Evolutionary conservation across 1,139 yeast species (phyloP), one percentile per base, ranked within the genome.

Genomic region (Zygosaccharomyces pseudobailii): DNA sequence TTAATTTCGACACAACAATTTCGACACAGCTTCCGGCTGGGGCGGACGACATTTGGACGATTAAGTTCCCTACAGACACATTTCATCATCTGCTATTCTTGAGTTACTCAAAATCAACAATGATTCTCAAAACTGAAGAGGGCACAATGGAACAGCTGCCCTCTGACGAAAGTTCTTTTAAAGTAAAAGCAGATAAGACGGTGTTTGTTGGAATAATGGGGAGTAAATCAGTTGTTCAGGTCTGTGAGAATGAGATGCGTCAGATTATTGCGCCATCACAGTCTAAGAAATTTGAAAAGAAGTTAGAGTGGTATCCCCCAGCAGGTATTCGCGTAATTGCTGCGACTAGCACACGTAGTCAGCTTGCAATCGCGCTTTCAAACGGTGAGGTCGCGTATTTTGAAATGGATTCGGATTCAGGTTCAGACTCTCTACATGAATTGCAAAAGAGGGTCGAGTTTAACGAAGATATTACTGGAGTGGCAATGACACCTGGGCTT

Each of bases 231-330:
- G 65, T 89, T 0, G 76, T 84, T 3, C 98, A 92, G 62, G 74
- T 90, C 1, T 85, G 87, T 61, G 58, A 80, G 0, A 75, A 79
- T 53, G 96, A 94, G n/a, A 71, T 92, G 25, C 73, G 84, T 17
- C 90, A 86, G 56, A 71, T 89, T 3, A 65, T 70, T 4, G 71
- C 71, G 27, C 59, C 62, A 22, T 52, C 55, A 1, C 56, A 62
- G 9, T 35, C 55, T 2, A 42, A 45, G 21, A 55, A 46, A 3
- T 56, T 51, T 30, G 35, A 44, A 4, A 36, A 43, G 25, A 54
- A 55, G 22, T 72, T 79, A 6, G 86, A 86, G 54, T 92, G 98
- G 98, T 73, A 69, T 35, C 88, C 96, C 1, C 95, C 96, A 0
- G 83, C 84, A 0, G 95, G 95, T 5, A 79, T 84, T 13, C 71